Evolutionary conservation across 371 early-diverging fungal genomes (phyloP).

Genomic region (Lichtheimia corymbifera): DNA sequence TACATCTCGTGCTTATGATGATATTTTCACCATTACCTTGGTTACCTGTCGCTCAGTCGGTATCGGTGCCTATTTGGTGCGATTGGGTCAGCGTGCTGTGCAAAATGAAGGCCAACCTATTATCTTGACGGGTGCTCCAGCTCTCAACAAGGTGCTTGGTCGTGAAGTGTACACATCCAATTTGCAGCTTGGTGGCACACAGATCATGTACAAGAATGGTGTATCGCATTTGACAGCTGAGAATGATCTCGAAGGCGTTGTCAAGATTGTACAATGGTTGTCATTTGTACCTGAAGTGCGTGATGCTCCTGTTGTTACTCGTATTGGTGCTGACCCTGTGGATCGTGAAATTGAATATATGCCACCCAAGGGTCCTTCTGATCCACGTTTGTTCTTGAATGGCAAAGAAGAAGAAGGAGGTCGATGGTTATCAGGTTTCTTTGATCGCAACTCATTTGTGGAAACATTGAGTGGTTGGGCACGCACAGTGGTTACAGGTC

Average conservation of each 20-base stretch:
- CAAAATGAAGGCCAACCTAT: slow-evolving; percentile 98
- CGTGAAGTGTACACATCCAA: slow-evolving; percentile 98
- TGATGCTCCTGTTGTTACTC: slow-evolving; percentile 65
- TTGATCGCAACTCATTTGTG: slow-evolving; percentile 88
- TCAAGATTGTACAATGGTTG: slow-evolving; percentile 94
- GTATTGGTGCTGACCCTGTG: slow-evolving; percentile 57
- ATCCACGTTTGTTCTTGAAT: slow-evolving; percentile 88
- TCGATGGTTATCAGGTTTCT: slow-evolving; percentile 87
- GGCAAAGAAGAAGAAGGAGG: slow-evolving; percentile 74
- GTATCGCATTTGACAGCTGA: slow-evolving; percentile 95
- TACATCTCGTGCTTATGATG: slow-evolving; percentile 93
- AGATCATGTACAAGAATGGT: slow-evolving; percentile 99
- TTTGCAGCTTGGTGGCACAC: slow-evolving; percentile 97
- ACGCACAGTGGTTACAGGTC: slow-evolving; percentile 79
- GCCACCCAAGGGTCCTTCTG: slow-evolving; percentile 86
- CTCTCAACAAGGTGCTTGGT: slow-evolving; percentile 98
- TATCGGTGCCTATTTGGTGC: slow-evolving; percentile 99
- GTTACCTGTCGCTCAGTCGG: slow-evolving; percentile 98
- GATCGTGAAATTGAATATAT: slow-evolving; percentile 77
- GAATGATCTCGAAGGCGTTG: slow-evolving; percentile 89
- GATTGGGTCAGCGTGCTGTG: slow-evolving; percentile 96
- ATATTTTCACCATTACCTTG: slow-evolving; percentile 96
- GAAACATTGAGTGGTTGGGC: slow-evolving; percentile 79
- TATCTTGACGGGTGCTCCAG: slow-evolving; percentile 97
- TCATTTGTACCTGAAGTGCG: slow-evolving; percentile 82